Evolutionary conservation across 495 filamentous ascomycete species (phyloP).

Genomic region (Podospora pseudopauciseta): DNA sequence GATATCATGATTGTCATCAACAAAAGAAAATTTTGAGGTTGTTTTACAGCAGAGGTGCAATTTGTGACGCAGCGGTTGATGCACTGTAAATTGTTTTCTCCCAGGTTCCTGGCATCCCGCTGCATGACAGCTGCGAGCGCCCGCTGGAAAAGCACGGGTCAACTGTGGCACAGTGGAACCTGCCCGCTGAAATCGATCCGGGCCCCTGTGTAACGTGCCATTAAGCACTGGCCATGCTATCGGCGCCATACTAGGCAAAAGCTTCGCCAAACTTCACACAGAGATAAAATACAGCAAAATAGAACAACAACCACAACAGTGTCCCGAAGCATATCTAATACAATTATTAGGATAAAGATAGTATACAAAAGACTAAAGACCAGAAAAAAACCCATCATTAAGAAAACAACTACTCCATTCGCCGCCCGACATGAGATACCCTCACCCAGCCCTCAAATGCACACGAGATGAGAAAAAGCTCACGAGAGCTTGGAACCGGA

Average conservation of each 20-base stretch:
- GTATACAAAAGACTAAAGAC: conserved; percentile 1
- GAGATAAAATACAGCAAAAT: neutral
- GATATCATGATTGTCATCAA: neutral
- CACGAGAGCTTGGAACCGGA: conserved; percentile 2
- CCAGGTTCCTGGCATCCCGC: neutral
- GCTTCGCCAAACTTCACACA: conserved; percentile 1
- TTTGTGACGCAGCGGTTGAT: neutral
- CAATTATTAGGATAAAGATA: conserved; percentile 6
- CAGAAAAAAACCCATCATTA: neutral
- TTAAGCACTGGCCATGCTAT: neutral
- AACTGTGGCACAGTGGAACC: neutral
- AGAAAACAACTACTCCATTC: neutral
- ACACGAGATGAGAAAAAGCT: conserved; percentile 5
- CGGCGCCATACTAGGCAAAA: neutral
- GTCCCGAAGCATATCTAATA: neutral
- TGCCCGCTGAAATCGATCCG: neutral
- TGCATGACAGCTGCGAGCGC: neutral
- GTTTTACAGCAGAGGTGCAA: neutral
- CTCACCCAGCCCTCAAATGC: neutral
- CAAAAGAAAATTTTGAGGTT: neutral
- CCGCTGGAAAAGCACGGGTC: conserved; percentile 3
- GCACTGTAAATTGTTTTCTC: neutral
- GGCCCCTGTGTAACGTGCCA: neutral
- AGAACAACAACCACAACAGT: neutral
- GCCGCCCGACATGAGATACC: neutral